phyloP scores from a whole-genome alignment of 208 protist genomes.

The Histomonas meleagridis region DNA sequence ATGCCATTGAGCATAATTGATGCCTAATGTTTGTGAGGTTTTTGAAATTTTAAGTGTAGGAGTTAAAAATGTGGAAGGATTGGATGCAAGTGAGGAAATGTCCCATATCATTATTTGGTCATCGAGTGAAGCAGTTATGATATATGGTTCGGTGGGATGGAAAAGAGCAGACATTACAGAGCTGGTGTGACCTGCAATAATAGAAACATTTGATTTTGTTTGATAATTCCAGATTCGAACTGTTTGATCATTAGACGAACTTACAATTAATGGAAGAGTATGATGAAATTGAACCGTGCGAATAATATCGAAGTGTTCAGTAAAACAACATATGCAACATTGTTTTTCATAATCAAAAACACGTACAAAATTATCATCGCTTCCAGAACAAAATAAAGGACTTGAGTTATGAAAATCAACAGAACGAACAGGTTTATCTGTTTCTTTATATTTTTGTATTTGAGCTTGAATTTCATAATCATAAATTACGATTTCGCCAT shows the following conservation, averaged over 20 bases:
- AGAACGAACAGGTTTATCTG: conserved; percentile 73
- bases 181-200: conserved; percentile 87
- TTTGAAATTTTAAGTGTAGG: conserved; percentile 38
- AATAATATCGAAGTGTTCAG: conserved; percentile 95
- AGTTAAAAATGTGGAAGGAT: background rate
- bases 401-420: conserved; percentile 91
- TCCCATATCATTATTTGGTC: conserved; percentile 96
- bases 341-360: conserved; percentile 96
- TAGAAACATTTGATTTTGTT: conserved; percentile 71
- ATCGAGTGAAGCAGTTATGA: conserved; percentile 92
- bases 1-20: conserved; percentile 96
- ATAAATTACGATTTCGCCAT: conserved; percentile 94
- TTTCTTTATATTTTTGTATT: background rate
- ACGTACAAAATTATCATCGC: conserved; percentile 95
- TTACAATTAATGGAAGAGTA: conserved; percentile 86
- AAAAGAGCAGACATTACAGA: conserved; percentile 94
- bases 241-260: conserved; percentile 89
- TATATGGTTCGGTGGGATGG: conserved; percentile 61
- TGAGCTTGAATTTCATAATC: conserved; percentile 84
- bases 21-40: conserved; percentile 84
- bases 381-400: conserved; percentile 93
- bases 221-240: conserved; percentile 73
- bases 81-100: conserved; percentile 69
- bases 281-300: conserved; percentile 73
- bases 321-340: conserved; percentile 86